Conservation (phyloP, 352 stramenopile genomes). For the Globisporangium yorkense region DNA sequence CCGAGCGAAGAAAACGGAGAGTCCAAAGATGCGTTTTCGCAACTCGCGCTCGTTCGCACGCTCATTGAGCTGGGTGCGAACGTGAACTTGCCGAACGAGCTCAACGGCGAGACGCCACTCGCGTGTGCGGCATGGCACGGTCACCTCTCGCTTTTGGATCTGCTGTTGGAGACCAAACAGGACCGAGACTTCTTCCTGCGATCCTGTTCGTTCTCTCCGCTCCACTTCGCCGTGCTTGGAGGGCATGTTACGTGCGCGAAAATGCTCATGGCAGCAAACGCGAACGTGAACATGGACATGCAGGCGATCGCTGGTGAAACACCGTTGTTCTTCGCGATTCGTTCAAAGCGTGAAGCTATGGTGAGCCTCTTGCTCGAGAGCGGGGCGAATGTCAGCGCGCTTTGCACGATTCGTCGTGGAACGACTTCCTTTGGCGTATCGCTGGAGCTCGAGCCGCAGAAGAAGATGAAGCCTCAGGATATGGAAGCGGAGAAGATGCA, state of each 20-base stretch:
- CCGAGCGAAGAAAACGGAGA: neutral
- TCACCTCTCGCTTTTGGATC: constrained; percentile 33
- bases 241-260: constrained; percentile 34
- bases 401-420: constrained; percentile 36
- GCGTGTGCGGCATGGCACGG: constrained; percentile 46
- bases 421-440: constrained; percentile 33
- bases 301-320: constrained; percentile 30
- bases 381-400: constrained; percentile 28
- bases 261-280: constrained; percentile 25
- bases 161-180: constrained; percentile 44
- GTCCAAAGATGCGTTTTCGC: constrained; percentile 6
- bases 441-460: constrained; percentile 10
- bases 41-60: constrained; percentile 33
- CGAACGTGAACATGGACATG: constrained; percentile 35
- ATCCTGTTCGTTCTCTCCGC: constrained; percentile 38
- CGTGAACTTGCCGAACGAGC: constrained; percentile 38
- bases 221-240: constrained; percentile 53
- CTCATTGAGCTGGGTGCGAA: constrained; percentile 54
- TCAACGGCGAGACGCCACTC: constrained; percentile 46
- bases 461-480: neutral
- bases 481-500: neutral
- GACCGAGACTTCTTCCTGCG: constrained; percentile 29
- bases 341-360: constrained; percentile 37
- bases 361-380: constrained; percentile 39
- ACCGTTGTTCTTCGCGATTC: constrained; percentile 55